Evolutionary conservation across 306 rosid genomes (phyloP), one percentile per base, ranked within the genome.

Genomic region (Mimosa pudica): DNA sequence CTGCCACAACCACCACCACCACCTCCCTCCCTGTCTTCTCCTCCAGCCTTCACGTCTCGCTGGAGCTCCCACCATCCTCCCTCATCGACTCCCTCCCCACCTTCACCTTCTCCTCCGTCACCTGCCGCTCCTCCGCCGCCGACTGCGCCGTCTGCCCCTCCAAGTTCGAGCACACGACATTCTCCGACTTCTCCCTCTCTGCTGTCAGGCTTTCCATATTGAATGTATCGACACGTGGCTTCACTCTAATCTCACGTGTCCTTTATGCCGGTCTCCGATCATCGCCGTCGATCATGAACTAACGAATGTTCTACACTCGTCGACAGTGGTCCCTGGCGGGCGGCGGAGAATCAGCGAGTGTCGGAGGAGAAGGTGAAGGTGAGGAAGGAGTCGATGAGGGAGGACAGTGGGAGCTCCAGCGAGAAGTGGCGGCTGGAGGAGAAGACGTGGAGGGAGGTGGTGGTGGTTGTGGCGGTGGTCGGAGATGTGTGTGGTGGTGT

Each of bases 71-170:
- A 17, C 14, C 68, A 4, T 17, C 82, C 38, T 46, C 88, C 0
- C 8, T 83, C 51, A 66, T 84, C 24, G 86, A 87, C 9, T 61
- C 93, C 0, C 95, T 92, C 4, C 97, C 97, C 0, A 78, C 89
- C 14, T 92, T 87, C 76, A 13, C 88, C 3, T 92, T 82, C 79
- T 86, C 97, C 61, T 52, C 95, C 10, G 62, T 92, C 57, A 79
- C 81, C 13, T 90, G 89, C 41, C 86, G 89, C 4, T 73, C 85
- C 12, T 7, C 86, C 13, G 1, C 80, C 24, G 90, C 86, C 0
- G 97, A 92, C 79, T 92, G 97, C 55, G 96, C 98, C 1, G 96
- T 86, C 0, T 93, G 97, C 72, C 83, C 90, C 48, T 90, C 97
- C 0, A 90, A 91, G 72, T 93, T 93, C 71, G 89, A 82, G 78